A percentile compares a stretch with the other conserved stretches of the same genome.
phyloP scores from a whole-genome alignment of 2,329 filamentous ascomycete genomes.

The Alternaria consortialis region DNA sequence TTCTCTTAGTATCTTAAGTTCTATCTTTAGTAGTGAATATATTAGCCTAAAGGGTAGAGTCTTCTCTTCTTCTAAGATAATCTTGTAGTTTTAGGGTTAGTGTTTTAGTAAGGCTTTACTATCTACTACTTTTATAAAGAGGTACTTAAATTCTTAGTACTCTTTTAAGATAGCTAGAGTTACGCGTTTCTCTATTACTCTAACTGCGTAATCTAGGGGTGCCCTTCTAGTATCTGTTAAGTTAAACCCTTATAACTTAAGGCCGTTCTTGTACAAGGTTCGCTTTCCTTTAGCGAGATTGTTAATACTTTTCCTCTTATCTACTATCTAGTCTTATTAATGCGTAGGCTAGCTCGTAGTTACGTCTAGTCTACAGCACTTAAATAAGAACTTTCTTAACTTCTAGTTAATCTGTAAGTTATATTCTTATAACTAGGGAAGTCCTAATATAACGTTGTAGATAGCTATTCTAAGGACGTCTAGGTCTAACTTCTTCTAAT shows the following conservation, averaged over 20 bases:
- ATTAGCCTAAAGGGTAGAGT: not conserved
- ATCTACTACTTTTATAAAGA: constrained; percentile 4
- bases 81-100: constrained; percentile 2
- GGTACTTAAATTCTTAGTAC: not conserved
- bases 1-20: not conserved
- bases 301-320: not conserved
- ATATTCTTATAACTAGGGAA: too few relatives aligned
- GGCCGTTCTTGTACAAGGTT: not conserved
- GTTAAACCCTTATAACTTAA: not conserved
- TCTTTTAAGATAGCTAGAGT: not conserved
- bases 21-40: not conserved
- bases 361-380: too few relatives aligned
- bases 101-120: constrained; percentile 1
- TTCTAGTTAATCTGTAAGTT: too few relatives aligned
- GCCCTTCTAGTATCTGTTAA: not conserved
- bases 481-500: too few relatives aligned
- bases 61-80: constrained; percentile 4
- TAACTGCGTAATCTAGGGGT: not conserved
- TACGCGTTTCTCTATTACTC: not conserved
- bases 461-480: too few relatives aligned
- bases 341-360: too few relatives aligned
- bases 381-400: too few relatives aligned
- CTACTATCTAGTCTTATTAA: too few relatives aligned
- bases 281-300: not conserved
- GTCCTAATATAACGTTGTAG: too few relatives aligned